Base-by-base conservation (phyloP, 768 basidiomycete species). In the Lanmaoa pseudosensibilis region DNA sequence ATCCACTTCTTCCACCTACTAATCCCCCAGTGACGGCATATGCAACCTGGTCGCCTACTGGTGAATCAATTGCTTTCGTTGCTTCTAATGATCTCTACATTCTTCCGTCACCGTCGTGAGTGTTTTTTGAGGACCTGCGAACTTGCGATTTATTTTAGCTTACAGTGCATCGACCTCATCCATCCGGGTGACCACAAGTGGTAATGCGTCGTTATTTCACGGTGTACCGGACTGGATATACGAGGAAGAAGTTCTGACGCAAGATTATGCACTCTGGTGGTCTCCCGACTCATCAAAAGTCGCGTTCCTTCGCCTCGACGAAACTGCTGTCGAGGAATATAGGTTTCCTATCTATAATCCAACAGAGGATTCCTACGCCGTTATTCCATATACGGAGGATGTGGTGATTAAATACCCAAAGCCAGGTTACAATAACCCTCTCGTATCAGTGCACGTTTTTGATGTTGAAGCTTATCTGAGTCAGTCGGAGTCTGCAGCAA, bases 211-310 rank as follows among this genome's bases (percentile, higher is more conserved):
- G 0, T 78, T 95, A 16, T 97, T 98, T 78, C 86, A 98, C 65
- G 97, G 97, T 8, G 90, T 97, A 2, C 92, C 94, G 0, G 94
- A 97, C 69, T 98, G 97, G 96, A 96, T 98, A 5, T 95, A 95
- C 71, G 94, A 96, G 70, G 93, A 96, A 68, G 94, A 97, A 69
- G 84, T 98, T 23, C 89, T 94, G 63, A 74, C 79, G 4, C 67
- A 74, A 38, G 83, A 94, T 66, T 84, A 71, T 46, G 86, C 94
- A 0, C 76, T 96, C 5, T 98, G 94, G 94, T 98, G 91, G 89
- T 88, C 90, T 11, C 96, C 95, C 4, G 65, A 75, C 49, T 72
- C 75, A 0, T 61, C 69, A 3, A 74, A 76, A 34, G 59, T 99
- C 43, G 93, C 94, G 1, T 99, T 89, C 78, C 83, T 98, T 41